Conservation (phyloP, 495 filamentous ascomycete genomes). For the Penicillium simplicissimum region DNA sequence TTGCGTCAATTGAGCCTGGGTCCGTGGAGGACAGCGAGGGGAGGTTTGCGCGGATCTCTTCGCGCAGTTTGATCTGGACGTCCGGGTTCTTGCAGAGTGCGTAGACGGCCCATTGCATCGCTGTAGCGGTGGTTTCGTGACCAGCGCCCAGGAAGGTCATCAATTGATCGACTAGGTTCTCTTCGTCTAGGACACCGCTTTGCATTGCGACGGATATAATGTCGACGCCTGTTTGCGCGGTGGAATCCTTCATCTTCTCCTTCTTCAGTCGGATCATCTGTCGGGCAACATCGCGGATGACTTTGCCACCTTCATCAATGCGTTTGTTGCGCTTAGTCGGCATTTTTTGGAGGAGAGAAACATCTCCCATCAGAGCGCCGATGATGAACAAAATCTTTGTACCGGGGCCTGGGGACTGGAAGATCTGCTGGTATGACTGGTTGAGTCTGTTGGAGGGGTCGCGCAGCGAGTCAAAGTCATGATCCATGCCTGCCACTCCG, state of each 20-base stretch:
- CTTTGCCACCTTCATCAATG: conserved; percentile 51
- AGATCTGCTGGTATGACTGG: conserved; percentile 59
- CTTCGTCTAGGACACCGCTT: conserved; percentile 72
- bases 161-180: conserved; percentile 82
- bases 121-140: conserved; percentile 73
- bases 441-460: conserved; percentile 64
- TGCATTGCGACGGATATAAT: conserved; percentile 82
- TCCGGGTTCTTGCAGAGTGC: conserved; percentile 58
- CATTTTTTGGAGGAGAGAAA: conserved; percentile 41
- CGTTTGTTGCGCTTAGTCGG: conserved; percentile 69
- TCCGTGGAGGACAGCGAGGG: conserved; percentile 52
- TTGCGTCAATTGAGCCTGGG: conserved; percentile 47
- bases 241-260: conserved; percentile 52
- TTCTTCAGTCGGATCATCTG: conserved; percentile 71
- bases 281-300: conserved; percentile 63
- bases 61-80: conserved; percentile 57
- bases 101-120: conserved; percentile 62
- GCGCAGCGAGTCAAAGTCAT: conserved; percentile 73
- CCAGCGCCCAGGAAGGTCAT: conserved; percentile 96
- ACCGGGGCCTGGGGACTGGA: conserved; percentile 21
- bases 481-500: conserved; percentile 78
- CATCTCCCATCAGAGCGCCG: conserved; percentile 41
- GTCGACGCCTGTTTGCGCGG: conserved; percentile 55
- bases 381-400: conserved; percentile 41
- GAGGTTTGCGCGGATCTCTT: conserved; percentile 62